Conservation (phyloP, 73 alveolate species). For the Tetrahymena thermophila region DNA sequence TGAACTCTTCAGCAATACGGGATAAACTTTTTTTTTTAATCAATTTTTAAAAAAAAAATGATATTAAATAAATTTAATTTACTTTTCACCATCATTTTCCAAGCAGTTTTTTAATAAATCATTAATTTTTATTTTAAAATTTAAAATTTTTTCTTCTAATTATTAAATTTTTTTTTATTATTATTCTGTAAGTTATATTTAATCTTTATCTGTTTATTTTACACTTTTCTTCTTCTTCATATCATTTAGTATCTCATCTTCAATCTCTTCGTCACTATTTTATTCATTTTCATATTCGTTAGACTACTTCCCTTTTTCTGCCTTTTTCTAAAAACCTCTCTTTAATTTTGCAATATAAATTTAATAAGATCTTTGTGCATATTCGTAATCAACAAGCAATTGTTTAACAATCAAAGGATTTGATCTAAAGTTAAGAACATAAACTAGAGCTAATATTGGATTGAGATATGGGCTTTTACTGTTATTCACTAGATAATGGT, state of each 20-base stretch:
- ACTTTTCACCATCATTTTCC: background rate
- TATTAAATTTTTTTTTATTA: background rate
- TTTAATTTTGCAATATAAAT: background rate
- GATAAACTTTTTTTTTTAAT: background rate
- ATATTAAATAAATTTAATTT: background rate
- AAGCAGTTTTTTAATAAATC: background rate
- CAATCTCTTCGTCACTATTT: background rate
- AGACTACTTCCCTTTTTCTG: background rate
- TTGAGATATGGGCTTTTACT: background rate
- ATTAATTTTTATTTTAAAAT: background rate
- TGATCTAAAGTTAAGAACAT: background rate
- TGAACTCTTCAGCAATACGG: background rate
- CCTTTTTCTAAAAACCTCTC: background rate
- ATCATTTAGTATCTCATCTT: background rate
- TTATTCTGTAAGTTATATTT: background rate
- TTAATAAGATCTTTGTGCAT: background rate
- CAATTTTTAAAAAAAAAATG: background rate
- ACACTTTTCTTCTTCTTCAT: background rate
- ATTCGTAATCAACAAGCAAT: background rate
- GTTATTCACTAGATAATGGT: background rate
- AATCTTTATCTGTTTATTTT: background rate
- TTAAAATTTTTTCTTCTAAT: background rate
- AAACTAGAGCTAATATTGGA: background rate
- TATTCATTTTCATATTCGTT: background rate
- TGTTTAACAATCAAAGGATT: background rate